These are phyloP conservation scores for Oryza brachyantha DNA, from an alignment of 176 grass and related monocot genomes.

Conservation along the genomic window DNA sequence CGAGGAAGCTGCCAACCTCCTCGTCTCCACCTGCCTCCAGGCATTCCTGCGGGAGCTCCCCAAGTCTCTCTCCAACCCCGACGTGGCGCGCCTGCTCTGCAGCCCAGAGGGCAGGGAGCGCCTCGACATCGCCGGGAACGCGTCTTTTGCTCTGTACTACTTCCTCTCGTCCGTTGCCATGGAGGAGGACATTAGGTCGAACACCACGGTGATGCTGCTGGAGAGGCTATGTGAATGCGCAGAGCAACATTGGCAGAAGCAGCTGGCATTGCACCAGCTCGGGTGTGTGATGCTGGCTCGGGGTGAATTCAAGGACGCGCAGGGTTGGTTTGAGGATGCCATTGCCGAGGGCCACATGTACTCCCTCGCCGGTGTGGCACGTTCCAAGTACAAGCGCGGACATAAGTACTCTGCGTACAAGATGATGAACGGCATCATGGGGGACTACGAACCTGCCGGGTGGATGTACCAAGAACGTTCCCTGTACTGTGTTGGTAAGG, in stretches of 20 bases:
- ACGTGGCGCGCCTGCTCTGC: slow-evolving; percentile 67
- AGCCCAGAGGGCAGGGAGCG: slow-evolving; percentile 67
- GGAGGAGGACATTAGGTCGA: slow-evolving; percentile 84
- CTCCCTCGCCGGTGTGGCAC: slow-evolving; percentile 71
- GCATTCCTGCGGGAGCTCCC: slow-evolving; percentile 96
- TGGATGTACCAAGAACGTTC: slow-evolving; percentile 96
- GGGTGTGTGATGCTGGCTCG: slow-evolving; percentile 91
- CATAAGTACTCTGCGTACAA: slow-evolving; percentile 96
- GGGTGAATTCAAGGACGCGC: slow-evolving; percentile 85
- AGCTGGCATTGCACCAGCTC: slow-evolving; percentile 73
- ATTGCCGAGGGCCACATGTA: slow-evolving; percentile 76
- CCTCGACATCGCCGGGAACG: slow-evolving; percentile 60
- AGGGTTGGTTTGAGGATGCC: slow-evolving; percentile 82
- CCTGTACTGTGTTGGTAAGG: slow-evolving; percentile 76
- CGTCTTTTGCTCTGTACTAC: slow-evolving; percentile 83
- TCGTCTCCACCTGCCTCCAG: slow-evolving; percentile 84
- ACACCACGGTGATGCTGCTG: slow-evolving; percentile 80
- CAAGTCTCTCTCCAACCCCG: slow-evolving; percentile 57
- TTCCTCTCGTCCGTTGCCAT: slow-evolving; percentile 82
- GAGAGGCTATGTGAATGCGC: slow-evolving; percentile 74
- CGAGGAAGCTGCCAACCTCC: slow-evolving; percentile 68
- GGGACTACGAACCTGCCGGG: slow-evolving; percentile 51
- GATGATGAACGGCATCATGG: slow-evolving; percentile 61
- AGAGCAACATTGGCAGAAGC: slow-evolving; percentile 65
- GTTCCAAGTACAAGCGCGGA: slow-evolving; percentile 83